Evolutionary conservation across 352 stramenopile species (phyloP), one percentile per base, ranked within the genome.

Genomic region (Pythium myriotylum): DNA sequence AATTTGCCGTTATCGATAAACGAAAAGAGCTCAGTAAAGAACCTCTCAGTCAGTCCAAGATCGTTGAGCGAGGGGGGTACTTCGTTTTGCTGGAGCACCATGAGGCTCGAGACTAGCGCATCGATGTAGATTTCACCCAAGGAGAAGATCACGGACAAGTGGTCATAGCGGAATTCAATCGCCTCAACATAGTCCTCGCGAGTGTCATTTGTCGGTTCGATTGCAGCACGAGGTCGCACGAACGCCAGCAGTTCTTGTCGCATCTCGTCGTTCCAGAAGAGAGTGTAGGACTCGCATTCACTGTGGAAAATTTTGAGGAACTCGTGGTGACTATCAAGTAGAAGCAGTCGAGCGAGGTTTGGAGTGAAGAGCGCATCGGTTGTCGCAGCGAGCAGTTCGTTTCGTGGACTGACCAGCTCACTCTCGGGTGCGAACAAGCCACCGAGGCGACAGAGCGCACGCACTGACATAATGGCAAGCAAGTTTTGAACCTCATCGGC

Each of bases 211-310:
- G 47, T 42, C 19, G 79, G 78, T 42, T 88, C 69, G 16, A 79
- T 46, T 1, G 35, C 65, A 3, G 76, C 76, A 19, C 62, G 73
- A 12, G 80, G 79, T 4, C 46, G 59, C 26, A 94, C 54, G 43
- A 92, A 91, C 20, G 60, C 64, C 3, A 79, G 37, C 50, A 86
- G 54, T 35, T 94, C 86, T 53, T 76, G 53, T 2, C 87, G 85
- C 82, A 95, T 92, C 13, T 74, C 57, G n/a, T 66, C 54, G 39
- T 87, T 93, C 87, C 87, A 95, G 59, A 83, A 85, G n/a, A 95
- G 45, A 10, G 79, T 91, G 53, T 92, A 91, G 6, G 84, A 92
- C 53, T 87, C 75, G 27, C 79, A 93, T 40, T 95, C 80, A 27
- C 74, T 63, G 43, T 94, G 85, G 35, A 85, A 92, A 10, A 94